A percentile compares a stretch with the other conserved stretches of the same genome.
Evolutionary conservation across 148 eudicot species (phyloP).

Genomic region (Rhododendron ferrugineum): DNA sequence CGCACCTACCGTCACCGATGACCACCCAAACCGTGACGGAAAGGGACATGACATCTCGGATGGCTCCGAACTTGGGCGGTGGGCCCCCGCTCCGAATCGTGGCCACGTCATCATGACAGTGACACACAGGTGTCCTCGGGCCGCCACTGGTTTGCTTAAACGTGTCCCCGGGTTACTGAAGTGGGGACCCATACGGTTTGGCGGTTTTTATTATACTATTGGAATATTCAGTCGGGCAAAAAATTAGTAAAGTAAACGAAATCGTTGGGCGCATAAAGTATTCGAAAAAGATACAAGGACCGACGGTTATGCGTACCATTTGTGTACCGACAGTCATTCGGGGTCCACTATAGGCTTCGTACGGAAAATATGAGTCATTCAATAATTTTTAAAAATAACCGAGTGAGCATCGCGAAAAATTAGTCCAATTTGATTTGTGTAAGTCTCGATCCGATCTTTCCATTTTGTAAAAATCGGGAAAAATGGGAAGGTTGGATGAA

Average conservation of each 20-base stretch:
- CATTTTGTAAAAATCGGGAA: no score
- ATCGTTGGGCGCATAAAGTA: neutral
- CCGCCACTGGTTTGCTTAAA: neutral
- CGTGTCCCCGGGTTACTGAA: neutral
- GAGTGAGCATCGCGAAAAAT: no score
- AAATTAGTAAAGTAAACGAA: neutral
- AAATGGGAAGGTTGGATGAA: no score
- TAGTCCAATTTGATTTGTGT: no score
- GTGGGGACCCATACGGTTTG: neutral
- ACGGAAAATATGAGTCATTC: no score
- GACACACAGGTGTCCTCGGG: neutral
- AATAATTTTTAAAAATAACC: no score
- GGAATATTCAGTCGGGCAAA: neutral
- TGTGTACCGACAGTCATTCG: no score
- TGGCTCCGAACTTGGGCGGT: neutral
- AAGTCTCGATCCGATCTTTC: no score
- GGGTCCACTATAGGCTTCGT: no score
- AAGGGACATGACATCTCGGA: neutral
- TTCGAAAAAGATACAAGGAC: no score
- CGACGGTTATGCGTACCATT: no score
- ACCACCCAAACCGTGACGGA: neutral
- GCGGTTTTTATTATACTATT: neutral
- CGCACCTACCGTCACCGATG: neutral
- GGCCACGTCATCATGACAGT: neutral
- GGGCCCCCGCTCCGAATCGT: neutral